Conservation (phyloP, 2,329 filamentous ascomycete genomes). For the Claviceps humidiphila region DNA sequence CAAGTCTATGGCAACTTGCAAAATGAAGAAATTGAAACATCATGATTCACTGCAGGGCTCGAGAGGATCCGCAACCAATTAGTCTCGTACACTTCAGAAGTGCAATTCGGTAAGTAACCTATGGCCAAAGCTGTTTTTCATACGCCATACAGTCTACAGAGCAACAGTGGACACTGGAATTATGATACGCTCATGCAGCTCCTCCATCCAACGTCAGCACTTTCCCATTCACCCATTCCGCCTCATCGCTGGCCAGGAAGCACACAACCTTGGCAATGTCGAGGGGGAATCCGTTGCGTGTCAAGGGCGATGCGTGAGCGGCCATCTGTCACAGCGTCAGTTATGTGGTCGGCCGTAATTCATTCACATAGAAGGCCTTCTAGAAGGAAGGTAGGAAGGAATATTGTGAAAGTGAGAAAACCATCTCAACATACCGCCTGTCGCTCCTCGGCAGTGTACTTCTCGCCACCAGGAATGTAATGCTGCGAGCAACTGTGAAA, state of each 20-base stretch:
- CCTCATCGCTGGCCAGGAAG: constrained; percentile 26
- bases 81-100: too few relatives aligned
- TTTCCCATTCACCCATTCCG: constrained; percentile 34
- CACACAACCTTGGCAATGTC: constrained; percentile 40
- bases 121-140: too few relatives aligned
- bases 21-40: too few relatives aligned
- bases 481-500: constrained; percentile 21
- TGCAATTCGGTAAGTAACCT: too few relatives aligned
- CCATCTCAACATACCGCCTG: constrained; percentile 25
- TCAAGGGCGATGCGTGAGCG: constrained; percentile 48
- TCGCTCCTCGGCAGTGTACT: constrained; percentile 41
- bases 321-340: constrained; percentile 20
- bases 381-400: too few relatives aligned
- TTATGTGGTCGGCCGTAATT: too few relatives aligned
- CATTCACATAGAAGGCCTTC: not conserved
- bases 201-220: constrained; percentile 20
- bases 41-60: too few relatives aligned
- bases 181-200: not conserved
- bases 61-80: too few relatives aligned
- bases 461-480: constrained; percentile 45
- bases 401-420: not conserved
- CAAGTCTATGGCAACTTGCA: too few relatives aligned
- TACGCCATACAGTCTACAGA: too few relatives aligned
- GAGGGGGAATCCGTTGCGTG: constrained; percentile 53
- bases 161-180: too few relatives aligned